These are phyloP conservation scores for Litchi chinensis DNA, from an alignment of 345 rosid genomes.

Conservation along the genomic window DNA sequence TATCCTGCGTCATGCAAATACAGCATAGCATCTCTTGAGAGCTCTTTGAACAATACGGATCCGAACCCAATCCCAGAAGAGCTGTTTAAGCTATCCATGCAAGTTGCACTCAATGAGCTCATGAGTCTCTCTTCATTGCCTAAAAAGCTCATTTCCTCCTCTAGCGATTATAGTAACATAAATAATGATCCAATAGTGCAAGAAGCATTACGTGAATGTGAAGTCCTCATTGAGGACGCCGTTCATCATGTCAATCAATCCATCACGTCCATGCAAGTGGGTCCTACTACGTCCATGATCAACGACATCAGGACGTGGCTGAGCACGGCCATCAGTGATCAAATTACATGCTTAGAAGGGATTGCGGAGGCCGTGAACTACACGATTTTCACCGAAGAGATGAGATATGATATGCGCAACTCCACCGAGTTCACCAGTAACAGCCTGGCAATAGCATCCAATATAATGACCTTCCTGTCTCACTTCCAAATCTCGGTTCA, in stretches of 20 bases:
- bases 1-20: slow-evolving; percentile 36
- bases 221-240: slow-evolving; percentile 32
- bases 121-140: slow-evolving; percentile 20
- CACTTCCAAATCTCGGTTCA: slow-evolving; percentile 6
- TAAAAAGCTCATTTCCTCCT: slow-evolving; percentile 2
- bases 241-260: slow-evolving; percentile 19
- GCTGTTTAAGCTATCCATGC: slow-evolving; percentile 35
- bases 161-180: background rate
- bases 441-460: slow-evolving; percentile 33
- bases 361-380: slow-evolving; percentile 18
- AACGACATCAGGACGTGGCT: slow-evolving; percentile 30
- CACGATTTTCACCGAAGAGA: background rate
- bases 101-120: slow-evolving; percentile 26
- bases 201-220: slow-evolving; percentile 30
- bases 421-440: slow-evolving; percentile 36
- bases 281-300: background rate
- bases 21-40: slow-evolving; percentile 26
- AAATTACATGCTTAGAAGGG: slow-evolving; percentile 31
- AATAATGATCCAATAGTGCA: slow-evolving; percentile 20
- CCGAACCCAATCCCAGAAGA: slow-evolving; percentile 13
- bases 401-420: slow-evolving; percentile 27
- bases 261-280: background rate
- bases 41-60: slow-evolving; percentile 18
- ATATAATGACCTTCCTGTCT: background rate
- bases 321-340: slow-evolving; percentile 26